Evolutionary conservation across 768 basidiomycete genomes (phyloP), one percentile per base, ranked within the genome.

Genomic region (Collybia sordida): DNA sequence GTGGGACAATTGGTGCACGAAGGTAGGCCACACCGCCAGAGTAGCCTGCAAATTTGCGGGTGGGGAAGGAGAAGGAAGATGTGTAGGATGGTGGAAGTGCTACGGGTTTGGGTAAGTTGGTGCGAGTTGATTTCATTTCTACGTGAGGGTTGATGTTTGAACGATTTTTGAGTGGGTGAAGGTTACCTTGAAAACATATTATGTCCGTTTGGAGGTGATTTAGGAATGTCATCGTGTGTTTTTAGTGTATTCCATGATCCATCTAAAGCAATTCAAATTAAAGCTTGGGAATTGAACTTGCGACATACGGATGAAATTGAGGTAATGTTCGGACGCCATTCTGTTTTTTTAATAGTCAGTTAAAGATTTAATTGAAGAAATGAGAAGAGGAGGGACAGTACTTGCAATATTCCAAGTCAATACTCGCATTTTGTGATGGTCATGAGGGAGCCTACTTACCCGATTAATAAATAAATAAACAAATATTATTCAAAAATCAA

Each of bases 21-120:
- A 89, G 84, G 67, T 94, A 98, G 3, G 91, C 85, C 2, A 87
- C 92, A 5, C 96, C 93, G 23, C 97, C 97, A 50, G 93, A 95
- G 60, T 98, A 98, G 7, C 97, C 97, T 0, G 83, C n/a, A n/a
- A n/a, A 74, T 65, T 88, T 93, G 45, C 69, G 72, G 54, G 71
- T 53, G 9, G 93, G 87, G 59, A 97, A 96, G 4, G 94, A 96
- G 70, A 95, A 95, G 75, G 96, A 97, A 0, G 85, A 82, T 63
- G 94, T 79, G 61, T 84, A 98, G 12, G 79, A 80, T 4, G 81
- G 75, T 9, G 95, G 92, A n/a, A 89, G 57, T 2, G 91, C 94
- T 42, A 88, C 76, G 17, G 78, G 70, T 58, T 86, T 83, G 5
- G 85, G 80, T 1, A 98, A 73, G 21, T 72, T 67, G 2, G 75